Base-by-base conservation (phyloP, 2,329 filamentous ascomycete genomes). In the Dothideomycetidae sp. region DNA sequence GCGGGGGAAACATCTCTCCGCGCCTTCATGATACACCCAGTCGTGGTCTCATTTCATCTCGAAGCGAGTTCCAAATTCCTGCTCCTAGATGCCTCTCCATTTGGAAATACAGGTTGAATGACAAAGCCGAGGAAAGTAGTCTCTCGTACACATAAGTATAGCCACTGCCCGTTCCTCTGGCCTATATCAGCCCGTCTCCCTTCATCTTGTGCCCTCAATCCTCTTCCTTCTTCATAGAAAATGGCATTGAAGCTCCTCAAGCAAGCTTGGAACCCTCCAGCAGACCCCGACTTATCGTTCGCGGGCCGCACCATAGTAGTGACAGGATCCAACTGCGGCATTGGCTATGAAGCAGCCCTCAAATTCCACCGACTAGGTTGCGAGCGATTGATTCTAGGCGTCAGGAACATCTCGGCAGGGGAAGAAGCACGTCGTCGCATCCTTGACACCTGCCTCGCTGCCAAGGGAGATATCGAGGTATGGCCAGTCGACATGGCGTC, bases 311-410 rank as follows among this genome's bases (percentile, higher is more conserved):
- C 29, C 10, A 39, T 50, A 29, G 28, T 52, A 15, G 40, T 53
- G 17, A 52, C 59, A 10, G 60, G 60, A 10, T 50, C 53, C 5
- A 62, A 56, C 29, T 51, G 49, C 2, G 60, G 60, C n/a, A 45
- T 62, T 11, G 59, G 60, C 3, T 48, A 54, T 36, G 55, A 57
- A 43, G 55, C 58, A 4, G 46, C 49, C 1, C 45, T 50, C 37
- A 57, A 60, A 33, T 59, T 61, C 39, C 54, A 56, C 9, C 43
- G 45, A 5, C 36, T 57, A 19, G 56, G 55, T 11, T 56, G 57
- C 1, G 44, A 46, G 1, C 56, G 54, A 36, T 48, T 63, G 36
- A 58, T 63, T 44, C 48, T 63, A 1, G 52, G 50, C 9, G 58
- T 57, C 2, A 53, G 60, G 13, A 48, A 52, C 34, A 2, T 50